phyloP scores from a whole-genome alignment of 2,329 filamentous ascomycete genomes.

The Cladophialophora psammophila region DNA sequence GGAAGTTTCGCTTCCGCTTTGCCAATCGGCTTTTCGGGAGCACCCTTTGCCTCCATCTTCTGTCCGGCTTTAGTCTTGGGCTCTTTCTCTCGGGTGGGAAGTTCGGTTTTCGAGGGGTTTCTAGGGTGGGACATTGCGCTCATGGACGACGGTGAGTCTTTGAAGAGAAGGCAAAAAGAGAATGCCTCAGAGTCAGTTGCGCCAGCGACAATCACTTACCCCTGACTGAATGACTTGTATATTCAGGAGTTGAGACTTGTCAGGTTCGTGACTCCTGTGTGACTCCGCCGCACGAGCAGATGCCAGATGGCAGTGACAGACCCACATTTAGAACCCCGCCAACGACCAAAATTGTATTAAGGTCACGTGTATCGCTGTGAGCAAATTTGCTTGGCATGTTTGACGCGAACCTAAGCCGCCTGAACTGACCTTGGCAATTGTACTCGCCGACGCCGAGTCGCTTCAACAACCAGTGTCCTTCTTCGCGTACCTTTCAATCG shows the following conservation, averaged over 20 bases:
- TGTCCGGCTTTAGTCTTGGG: slow-evolving; percentile 10
- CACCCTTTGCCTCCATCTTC: slow-evolving; percentile 56
- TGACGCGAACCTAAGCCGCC: background rate
- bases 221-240: background rate
- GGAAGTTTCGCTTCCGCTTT: slow-evolving; percentile 56
- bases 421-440: too few relatives aligned
- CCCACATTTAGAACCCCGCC: slow-evolving; percentile 13
- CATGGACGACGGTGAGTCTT: background rate
- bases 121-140: slow-evolving; percentile 34
- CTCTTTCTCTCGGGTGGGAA: slow-evolving; percentile 36
- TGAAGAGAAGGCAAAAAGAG: background rate
- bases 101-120: slow-evolving; percentile 33
- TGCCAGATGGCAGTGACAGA: background rate
- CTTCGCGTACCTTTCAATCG: background rate
- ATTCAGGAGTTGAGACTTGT: slow-evolving; percentile 1
- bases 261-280: slow-evolving; percentile 6
- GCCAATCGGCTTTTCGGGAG: slow-evolving; percentile 51
- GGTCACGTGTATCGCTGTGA: background rate
- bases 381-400: slow-evolving; percentile 5
- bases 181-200: slow-evolving; percentile 1
- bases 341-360: background rate
- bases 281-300: slow-evolving; percentile 18
- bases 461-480: background rate
- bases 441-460: too few relatives aligned
- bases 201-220: background rate